phyloP scores from a whole-genome alignment of 306 rosid species.

The Trifolium pratense region DNA sequence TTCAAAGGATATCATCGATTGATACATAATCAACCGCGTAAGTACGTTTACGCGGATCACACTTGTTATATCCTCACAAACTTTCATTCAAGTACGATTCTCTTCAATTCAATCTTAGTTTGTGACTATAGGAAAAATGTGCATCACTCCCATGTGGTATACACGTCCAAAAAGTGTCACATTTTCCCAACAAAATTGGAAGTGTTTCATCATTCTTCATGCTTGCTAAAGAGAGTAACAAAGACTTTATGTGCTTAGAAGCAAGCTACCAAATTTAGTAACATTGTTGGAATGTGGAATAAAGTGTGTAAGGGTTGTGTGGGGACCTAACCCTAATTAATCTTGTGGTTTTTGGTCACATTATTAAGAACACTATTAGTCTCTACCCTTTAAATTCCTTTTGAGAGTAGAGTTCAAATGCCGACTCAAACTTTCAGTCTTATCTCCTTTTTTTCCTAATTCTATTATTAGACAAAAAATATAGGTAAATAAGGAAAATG shows the following conservation, averaged over 20 bases:
- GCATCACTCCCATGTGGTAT: constrained; percentile 21
- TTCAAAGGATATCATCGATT: constrained; percentile 10
- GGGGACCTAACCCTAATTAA: constrained; percentile 18
- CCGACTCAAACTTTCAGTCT: constrained; percentile 27
- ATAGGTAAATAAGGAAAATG: too few species aligned
- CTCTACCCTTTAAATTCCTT: constrained; percentile 5
- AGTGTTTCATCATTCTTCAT: constrained; percentile 33
- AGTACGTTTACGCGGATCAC: constrained; percentile 36
- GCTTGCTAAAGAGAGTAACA: constrained; percentile 1
- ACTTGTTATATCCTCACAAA: constrained; percentile 10
- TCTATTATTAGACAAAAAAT: not conserved
- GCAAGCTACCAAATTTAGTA: constrained; percentile 28
- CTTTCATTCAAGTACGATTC: constrained; percentile 17
- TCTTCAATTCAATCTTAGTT: not conserved
- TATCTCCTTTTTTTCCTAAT: not conserved
- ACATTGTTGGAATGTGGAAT: constrained; percentile 17
- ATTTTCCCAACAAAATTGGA: constrained; percentile 37
- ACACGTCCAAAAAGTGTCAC: constrained; percentile 30
- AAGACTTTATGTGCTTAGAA: constrained; percentile 21
- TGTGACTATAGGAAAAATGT: too few species aligned
- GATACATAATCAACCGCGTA: constrained; percentile 27
- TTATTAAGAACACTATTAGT: constrained; percentile 21
- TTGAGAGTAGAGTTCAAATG: not conserved
- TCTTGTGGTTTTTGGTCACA: not conserved
- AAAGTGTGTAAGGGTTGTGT: constrained; percentile 9